Evolutionary conservation across 2,329 filamentous ascomycete species (phyloP).

Genomic region (Penicillium italicum): DNA sequence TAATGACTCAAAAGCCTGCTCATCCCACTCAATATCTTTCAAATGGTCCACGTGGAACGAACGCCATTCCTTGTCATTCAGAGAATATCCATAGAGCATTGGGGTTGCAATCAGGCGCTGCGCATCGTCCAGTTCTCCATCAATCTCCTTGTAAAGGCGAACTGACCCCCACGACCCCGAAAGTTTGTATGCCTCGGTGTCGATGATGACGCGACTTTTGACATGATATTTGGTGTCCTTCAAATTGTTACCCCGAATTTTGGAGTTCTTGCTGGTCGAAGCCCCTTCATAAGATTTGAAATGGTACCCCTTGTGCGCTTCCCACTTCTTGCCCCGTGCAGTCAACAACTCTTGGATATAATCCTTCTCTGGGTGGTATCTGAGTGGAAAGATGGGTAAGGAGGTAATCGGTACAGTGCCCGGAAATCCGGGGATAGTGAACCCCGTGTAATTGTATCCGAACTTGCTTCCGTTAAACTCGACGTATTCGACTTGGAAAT

Average conservation of each 20-base stretch:
- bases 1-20: slow-evolving; percentile 46
- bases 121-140: slow-evolving; percentile 37
- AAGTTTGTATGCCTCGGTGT: slow-evolving; percentile 48
- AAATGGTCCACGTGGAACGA: slow-evolving; percentile 41
- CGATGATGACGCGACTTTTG: slow-evolving; percentile 52
- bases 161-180: slow-evolving; percentile 34
- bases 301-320: slow-evolving; percentile 48
- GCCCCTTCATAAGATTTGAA: slow-evolving; percentile 51
- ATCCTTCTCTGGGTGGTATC: slow-evolving; percentile 43
- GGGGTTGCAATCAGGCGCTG: slow-evolving; percentile 43
- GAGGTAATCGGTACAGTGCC: slow-evolving; percentile 44
- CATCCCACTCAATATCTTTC: slow-evolving; percentile 45
- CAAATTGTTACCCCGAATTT: slow-evolving; percentile 20
- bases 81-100: slow-evolving; percentile 48
- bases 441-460: slow-evolving; percentile 7
- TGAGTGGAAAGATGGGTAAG: slow-evolving; percentile 45
- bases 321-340: slow-evolving; percentile 47
- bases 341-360: slow-evolving; percentile 41
- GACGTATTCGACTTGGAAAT: slow-evolving; percentile 13
- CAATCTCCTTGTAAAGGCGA: slow-evolving; percentile 10
- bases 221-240: slow-evolving; percentile 25
- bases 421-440: slow-evolving; percentile 11
- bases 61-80: slow-evolving; percentile 41
- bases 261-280: slow-evolving; percentile 29
- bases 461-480: slow-evolving; percentile 22